Base-by-base conservation (phyloP, 169 alveolate species). In the Cryptosporidium tyzzeri region DNA sequence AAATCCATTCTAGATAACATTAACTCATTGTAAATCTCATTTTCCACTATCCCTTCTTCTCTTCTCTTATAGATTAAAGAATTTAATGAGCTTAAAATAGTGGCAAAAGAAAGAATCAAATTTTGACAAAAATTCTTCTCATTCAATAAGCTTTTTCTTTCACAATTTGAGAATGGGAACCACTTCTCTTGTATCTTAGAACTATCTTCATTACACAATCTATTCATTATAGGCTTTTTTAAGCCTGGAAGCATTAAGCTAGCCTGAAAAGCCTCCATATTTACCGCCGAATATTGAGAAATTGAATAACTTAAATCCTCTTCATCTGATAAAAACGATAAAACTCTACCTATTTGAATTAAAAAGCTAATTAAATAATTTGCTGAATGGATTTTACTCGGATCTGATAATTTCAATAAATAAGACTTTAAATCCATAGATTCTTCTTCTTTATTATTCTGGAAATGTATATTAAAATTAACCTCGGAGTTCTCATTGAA, bases 221-320 rank as follows among this genome's bases (percentile, higher is more conserved):
- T 23, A 10, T 26, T 55, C 67, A 48, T 8, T 0, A 55, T 14
- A 26, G 86, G 70, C 23, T n/a, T 73, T 14, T 73, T 73, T 33
- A 73, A 23, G 51, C 58, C 51, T 1, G 86, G 70, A 31, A 73
- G 39, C 53, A 73, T 51, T 21, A 59, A 7, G 23, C 41, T n/a
- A 8, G 67, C 71, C 33, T 73, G 86, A 58, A 73, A 73, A 18
- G 35, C 70, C 33, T 73, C 86, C 8, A 73, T 37, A 35, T 73
- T 73, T n/a, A 59, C 45, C 23, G 37, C 51, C 3, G 86, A 73
- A 41, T 73, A 73, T 41, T 55, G 86, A 14, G 53, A 10, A 16
- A 73, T 1, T 14, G 29, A 18, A 9, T 6, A 14, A n/a, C 37
- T 29, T 10, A 73, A 33, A 50, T 73, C 70, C 21, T 16, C 55